Base-by-base conservation (phyloP, 805 yeast species). In the Saccharomycopsis amapae region DNA sequence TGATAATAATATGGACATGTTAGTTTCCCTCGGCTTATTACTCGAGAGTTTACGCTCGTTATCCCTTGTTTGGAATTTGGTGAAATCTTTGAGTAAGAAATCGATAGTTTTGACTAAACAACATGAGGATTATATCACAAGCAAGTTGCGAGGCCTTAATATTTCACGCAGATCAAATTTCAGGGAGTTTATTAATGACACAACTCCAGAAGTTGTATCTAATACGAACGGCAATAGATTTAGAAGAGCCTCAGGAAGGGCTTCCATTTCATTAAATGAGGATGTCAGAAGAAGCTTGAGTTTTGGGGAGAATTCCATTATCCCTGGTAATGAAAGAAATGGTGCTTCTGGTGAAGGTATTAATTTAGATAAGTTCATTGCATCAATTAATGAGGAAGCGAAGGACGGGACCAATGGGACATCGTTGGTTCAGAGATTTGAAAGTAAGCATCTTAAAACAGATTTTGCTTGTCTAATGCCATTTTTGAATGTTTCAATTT, bases 21-120 rank as follows among this genome's bases (percentile, higher is more conserved):
- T 38, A 4, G 19, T 30, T 24, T 40, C 41, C n/a, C 10, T 34
- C 25, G 45, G 42, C 20, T 3, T 26, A 12, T 32, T 42, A 9
- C 35, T 40, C 4, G 45, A 37, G 25, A 42, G 25, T 34, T 38
- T 46, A 12, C 34, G 53, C 24, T 49, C 53, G 4, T 33, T 49
- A n/a, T 37, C 43, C 2, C 26, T 49, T 5, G 7, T 49, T 9
- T 49, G 50, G 45, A 46, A 31, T 22, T 49, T 49, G 40, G 20
- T 49, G 5, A 17, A 30, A 12, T 43, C 52, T 1, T 12, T 49
- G 2, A 23, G 25, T 4, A 24, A 40, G 5, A 41, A 42, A 26
- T 26, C 46, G 5, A 15, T 19, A 22, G 17, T 42, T 18, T 15
- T 30, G 20, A 30, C 38, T 5, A 32, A 32, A 32, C 22, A 30